Base-by-base conservation (phyloP, 202 grass and related monocot species). In the Schoenoplectus triqueter region DNA sequence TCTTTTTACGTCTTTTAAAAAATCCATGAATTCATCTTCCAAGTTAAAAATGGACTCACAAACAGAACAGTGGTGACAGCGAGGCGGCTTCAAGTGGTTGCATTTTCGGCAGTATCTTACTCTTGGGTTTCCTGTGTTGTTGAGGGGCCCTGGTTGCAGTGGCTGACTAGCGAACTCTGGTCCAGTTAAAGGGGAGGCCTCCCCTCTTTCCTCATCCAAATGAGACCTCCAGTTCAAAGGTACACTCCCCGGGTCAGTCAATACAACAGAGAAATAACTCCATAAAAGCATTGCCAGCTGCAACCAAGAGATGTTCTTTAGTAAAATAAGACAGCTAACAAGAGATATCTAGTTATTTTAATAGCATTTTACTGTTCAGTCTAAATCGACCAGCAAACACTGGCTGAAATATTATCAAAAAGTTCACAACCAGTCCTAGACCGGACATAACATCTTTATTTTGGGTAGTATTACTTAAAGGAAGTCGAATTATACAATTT, bases 31-130 rank as follows among this genome's bases (percentile, higher is more conserved):
- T 50, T 67, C 20, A 82, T 3, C 5, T 82, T 66, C 6, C 41
- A 67, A 67, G 64, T 5, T 22, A 51, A 50, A 82, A 61, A 54
- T 52, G 84, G 31, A 68, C 92, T 94, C 82, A 94, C 92, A 94
- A 82, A 94, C 92, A 89, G 92, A 94, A 84, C 92, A 98, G 83
- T 98, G 95, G 86, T 98, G 95, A 75, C 95, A 98, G 10, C 92
- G 95, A 55, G 95, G 92, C 10, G 95, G 95, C 84, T 98, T 98
- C 78, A 93, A 78, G 11, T 93, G 95, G 78, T 93, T 93, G 83
- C 95, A 98, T 80, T 98, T 98, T 83, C 95, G 72, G 86, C 95
- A 98, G 66, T 92, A 98, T 65, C 95, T 89, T 54, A 93, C 75
- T 82, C 72, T 88, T 17, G 89, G 91, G 80, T 67, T 92, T 55